Evolutionary conservation across 371 early-diverging fungal species (phyloP), one percentile per base, ranked within the genome.

Genomic region (Rhizomucor miehei): DNA sequence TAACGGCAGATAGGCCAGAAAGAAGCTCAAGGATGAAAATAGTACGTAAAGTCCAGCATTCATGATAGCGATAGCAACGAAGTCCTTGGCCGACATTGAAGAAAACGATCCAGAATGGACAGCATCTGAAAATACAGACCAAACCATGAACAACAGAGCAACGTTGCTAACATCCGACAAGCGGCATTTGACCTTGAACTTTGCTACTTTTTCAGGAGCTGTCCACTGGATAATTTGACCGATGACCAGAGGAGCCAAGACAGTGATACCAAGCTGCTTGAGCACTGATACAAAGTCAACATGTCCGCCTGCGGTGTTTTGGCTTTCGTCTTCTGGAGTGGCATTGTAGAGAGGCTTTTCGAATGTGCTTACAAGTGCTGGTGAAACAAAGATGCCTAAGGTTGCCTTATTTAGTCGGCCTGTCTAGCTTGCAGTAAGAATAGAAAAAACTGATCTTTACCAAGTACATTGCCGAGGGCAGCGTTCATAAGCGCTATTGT

Each of bases 111-210:
- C 65, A 36, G 81, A 68, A 51, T 79, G 52, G 41, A 89, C 84
- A 1, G 88, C 85, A 65, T 90, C 88, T 54, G 85, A 85, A 57
- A 88, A 90, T 8, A 87, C 85, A 20, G 80, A 79, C 87, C 86
- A 89, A 11, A 90, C 88, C 54, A 90, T 77, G 43, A 85, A 71
- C 59, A 90, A 62, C 1, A 90, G 67, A 59, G 82, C 69, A 16
- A 75, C 49, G 45, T 76, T 77, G 59, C 85, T 87, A 41, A 88
- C 54, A 29, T 81, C 80, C 0, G 84, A 73, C 47, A 87, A 63
- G 25, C 81, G 81, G 25, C 79, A 73, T 49, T 69, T 75, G 13
- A 57, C 75, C 49, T 77, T 73, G 48, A 84, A 60, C 44, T 62
- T 71, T 2, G 80, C 79, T 6, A 87, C 79, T 5, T 59, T 29